Percentiles rank a stretch among this genome's conserved stretches.
These are phyloP conservation scores for Talaromyces sp. DNA, from an alignment of 2,329 filamentous ascomycete species.

Conservation along the genomic window DNA sequence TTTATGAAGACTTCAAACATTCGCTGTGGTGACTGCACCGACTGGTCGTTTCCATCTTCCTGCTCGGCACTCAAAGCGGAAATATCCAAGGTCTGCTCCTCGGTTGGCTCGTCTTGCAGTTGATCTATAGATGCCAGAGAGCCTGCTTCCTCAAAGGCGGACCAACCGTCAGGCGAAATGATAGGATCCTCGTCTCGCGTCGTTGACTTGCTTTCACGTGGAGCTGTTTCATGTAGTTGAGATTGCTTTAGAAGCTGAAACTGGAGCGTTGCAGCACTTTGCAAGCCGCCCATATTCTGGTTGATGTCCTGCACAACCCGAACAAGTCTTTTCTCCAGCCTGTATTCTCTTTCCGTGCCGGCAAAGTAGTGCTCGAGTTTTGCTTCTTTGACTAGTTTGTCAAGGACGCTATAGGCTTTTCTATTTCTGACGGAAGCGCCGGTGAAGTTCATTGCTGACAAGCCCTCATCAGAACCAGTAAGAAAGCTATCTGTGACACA, in stretches of 20 bases:
- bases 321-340: slow-evolving; percentile 70
- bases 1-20: slow-evolving; percentile 90
- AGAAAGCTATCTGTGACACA: slow-evolving; percentile 79
- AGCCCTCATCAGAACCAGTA: slow-evolving; percentile 71
- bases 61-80: slow-evolving; percentile 7
- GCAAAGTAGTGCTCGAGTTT: slow-evolving; percentile 83
- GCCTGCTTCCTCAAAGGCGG: slow-evolving; percentile 39
- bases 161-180: slow-evolving; percentile 23
- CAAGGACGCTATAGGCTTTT: slow-evolving; percentile 62
- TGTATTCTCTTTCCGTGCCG: slow-evolving; percentile 73
- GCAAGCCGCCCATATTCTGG: slow-evolving; percentile 82
- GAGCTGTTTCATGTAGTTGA: slow-evolving; percentile 7
- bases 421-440: slow-evolving; percentile 59
- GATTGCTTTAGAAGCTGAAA: slow-evolving; percentile 71
- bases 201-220: background rate
- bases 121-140: slow-evolving; percentile 59
- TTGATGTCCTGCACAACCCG: slow-evolving; percentile 79
- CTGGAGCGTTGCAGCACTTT: slow-evolving; percentile 84
- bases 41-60: slow-evolving; percentile 4
- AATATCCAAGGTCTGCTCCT: slow-evolving; percentile 17
- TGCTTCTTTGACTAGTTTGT: slow-evolving; percentile 73
- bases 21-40: slow-evolving; percentile 54
- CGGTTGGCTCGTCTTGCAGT: slow-evolving; percentile 46
- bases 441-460: slow-evolving; percentile 61
- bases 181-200: slow-evolving; percentile 19